Percentiles rank a stretch among this genome's conserved stretches.
Evolutionary conservation across 345 rosid species (phyloP).

Genomic region (Aquilaria yunnanensis): DNA sequence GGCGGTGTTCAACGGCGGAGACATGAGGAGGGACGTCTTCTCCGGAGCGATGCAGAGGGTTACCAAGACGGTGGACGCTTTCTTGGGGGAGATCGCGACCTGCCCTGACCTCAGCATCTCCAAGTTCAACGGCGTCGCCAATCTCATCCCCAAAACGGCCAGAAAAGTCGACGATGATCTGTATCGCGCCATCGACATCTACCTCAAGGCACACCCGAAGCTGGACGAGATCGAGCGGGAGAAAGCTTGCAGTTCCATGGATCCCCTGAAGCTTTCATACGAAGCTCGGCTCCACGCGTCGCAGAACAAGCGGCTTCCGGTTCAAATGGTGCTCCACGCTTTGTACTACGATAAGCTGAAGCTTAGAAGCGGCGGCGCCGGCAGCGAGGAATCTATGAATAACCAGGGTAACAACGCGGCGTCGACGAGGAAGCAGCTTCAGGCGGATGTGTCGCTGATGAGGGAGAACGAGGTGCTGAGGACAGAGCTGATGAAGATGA

Average conservation of each 20-base stretch:
- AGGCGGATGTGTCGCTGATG: slow-evolving; percentile 55
- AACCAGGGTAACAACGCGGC: slow-evolving; percentile 28
- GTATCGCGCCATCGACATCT: slow-evolving; percentile 83
- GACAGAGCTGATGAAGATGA: slow-evolving; percentile 82
- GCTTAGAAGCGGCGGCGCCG: slow-evolving; percentile 59
- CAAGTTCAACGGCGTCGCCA: slow-evolving; percentile 80
- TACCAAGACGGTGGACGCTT: slow-evolving; percentile 63
- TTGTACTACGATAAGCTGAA: slow-evolving; percentile 87
- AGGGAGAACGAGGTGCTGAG: slow-evolving; percentile 86
- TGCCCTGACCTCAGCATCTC: slow-evolving; percentile 56
- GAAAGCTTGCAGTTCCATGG: slow-evolving; percentile 88
- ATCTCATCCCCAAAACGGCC: slow-evolving; percentile 62
- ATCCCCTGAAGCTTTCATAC: slow-evolving; percentile 71
- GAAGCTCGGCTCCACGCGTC: slow-evolving; percentile 98
- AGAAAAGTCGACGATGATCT: slow-evolving; percentile 80
- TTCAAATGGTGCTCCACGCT: slow-evolving; percentile 78
- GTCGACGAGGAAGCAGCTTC: slow-evolving; percentile 48
- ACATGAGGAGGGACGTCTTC: slow-evolving; percentile 36
- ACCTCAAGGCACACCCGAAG: slow-evolving; percentile 74
- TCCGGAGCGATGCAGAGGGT: slow-evolving; percentile 61
- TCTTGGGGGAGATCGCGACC: slow-evolving; percentile 71
- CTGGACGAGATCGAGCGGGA: slow-evolving; percentile 91
- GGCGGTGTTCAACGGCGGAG: slow-evolving; percentile 70
- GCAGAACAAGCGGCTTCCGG: slow-evolving; percentile 88
- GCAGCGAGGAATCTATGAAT: neutral